These are phyloP conservation scores for Lentinus tigrinus DNA, from an alignment of 768 basidiomycete species.

Conservation along the genomic window DNA sequence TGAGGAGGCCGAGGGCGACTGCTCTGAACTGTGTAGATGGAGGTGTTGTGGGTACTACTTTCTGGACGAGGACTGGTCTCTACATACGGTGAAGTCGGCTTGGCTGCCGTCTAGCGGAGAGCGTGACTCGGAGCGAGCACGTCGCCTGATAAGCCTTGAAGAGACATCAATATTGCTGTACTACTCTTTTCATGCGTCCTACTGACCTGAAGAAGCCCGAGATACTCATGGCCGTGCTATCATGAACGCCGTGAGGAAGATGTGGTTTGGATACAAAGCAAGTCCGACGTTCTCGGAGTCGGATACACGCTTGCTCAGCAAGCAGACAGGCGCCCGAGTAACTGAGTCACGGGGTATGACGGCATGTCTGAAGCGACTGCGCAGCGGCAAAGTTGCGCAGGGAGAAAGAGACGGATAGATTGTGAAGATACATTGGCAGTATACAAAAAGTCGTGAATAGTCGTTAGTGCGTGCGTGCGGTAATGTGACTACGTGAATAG, in stretches of 20 bases:
- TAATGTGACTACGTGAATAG: not conserved
- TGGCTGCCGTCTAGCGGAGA: slow-evolving; percentile 13
- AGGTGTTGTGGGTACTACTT: not conserved
- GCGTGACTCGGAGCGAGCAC: slow-evolving; percentile 2
- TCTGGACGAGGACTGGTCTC: not conserved
- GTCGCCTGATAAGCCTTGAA: slow-evolving; percentile 9
- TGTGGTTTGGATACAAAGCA: not conserved
- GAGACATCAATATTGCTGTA: not conserved
- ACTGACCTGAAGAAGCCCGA: slow-evolving; percentile 12
- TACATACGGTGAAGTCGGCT: slow-evolving; percentile 19
- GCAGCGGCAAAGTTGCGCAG: too few species aligned
- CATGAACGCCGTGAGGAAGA: not conserved
- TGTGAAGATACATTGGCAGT: too few species aligned
- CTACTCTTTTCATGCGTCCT: too few species aligned
- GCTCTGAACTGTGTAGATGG: slow-evolving; percentile 39
- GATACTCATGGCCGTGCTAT: not conserved
- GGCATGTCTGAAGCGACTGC: too few species aligned
- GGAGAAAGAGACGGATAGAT: too few species aligned
- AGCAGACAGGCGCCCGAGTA: not conserved
- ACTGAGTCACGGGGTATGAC: not conserved
- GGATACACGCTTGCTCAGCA: not conserved
- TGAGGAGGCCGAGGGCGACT: slow-evolving; percentile 73
- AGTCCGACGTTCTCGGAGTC: not conserved
- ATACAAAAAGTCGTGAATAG: too few species aligned
- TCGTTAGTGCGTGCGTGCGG: too few species aligned